Percentiles rank a stretch among this genome's conserved stretches.
These are phyloP conservation scores for Erigeron philadelphicus DNA, from an alignment of 140 eudicot species.

Conservation along the genomic window DNA sequence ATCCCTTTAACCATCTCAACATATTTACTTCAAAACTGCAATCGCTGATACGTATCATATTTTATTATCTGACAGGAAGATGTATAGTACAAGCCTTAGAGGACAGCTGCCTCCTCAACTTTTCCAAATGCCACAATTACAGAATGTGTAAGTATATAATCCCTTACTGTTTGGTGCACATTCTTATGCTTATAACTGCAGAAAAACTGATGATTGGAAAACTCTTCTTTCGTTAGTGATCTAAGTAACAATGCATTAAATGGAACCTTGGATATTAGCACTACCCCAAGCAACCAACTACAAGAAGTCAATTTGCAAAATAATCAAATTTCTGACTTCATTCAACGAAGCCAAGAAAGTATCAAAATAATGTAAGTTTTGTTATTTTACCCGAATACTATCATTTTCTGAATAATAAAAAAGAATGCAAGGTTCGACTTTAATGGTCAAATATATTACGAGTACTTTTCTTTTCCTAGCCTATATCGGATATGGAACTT, in stretches of 20 bases:
- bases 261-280: constrained; percentile 55
- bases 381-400: not conserved
- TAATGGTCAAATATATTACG: too few relatives aligned
- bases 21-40: not conserved
- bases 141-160: constrained; percentile 52
- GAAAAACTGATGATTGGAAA: constrained; percentile 4
- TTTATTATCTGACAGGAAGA: constrained; percentile 28
- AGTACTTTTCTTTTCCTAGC: too few relatives aligned
- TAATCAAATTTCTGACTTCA: constrained; percentile 39
- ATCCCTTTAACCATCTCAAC: constrained; percentile 21
- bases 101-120: constrained; percentile 49
- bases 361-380: constrained; percentile 38
- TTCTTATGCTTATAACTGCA: not conserved
- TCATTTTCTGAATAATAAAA: too few relatives aligned
- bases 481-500: too few relatives aligned
- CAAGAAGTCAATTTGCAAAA: constrained; percentile 49
- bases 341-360: constrained; percentile 29
- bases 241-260: constrained; percentile 49
- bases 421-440: too few relatives aligned
- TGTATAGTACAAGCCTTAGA: constrained; percentile 32
- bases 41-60: constrained; percentile 4
- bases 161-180: not conserved
- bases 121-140: constrained; percentile 51
- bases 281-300: constrained; percentile 51
- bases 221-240: constrained; percentile 30